phyloP scores from a whole-genome alignment of 2,329 filamentous ascomycete genomes.

The Fusarium aywerte region DNA sequence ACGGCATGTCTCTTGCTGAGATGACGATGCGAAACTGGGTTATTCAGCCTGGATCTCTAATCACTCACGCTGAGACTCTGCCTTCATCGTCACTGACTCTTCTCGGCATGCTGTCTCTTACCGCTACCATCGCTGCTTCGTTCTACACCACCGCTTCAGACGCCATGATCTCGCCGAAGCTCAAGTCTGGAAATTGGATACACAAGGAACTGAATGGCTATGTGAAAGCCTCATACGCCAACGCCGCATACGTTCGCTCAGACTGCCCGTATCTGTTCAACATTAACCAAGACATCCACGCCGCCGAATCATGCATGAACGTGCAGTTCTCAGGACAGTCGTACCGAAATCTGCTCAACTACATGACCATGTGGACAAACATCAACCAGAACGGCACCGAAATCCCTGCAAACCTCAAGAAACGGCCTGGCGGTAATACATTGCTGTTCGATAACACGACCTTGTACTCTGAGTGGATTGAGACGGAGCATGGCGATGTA shows the following conservation, averaged over 20 bases:
- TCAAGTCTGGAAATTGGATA: conserved; percentile 68
- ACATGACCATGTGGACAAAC: conserved; percentile 65
- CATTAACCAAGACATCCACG: conserved; percentile 52
- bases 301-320: conserved; percentile 70
- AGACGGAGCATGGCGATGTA: conserved; percentile 64
- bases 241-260: conserved; percentile 63
- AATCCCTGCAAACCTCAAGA: conserved; percentile 52
- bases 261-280: conserved; percentile 72
- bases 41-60: conserved; percentile 75
- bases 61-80: conserved; percentile 75
- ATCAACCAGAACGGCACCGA: conserved; percentile 58
- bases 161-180: conserved; percentile 77
- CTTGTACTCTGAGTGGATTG: conserved; percentile 75
- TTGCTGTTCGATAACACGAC: conserved; percentile 79
- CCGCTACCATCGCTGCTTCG: conserved; percentile 72
- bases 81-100: conserved; percentile 71
- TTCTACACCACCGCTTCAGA: conserved; percentile 83
- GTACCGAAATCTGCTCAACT: conserved; percentile 76
- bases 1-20: conserved; percentile 78
- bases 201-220: conserved; percentile 62
- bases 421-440: conserved; percentile 69
- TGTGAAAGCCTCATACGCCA: conserved; percentile 72
- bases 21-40: conserved; percentile 81
- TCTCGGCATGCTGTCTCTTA: conserved; percentile 71
- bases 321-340: conserved; percentile 76